Evolutionary conservation across 352 stramenopile species (phyloP), one percentile per base, ranked within the genome.

Genomic region (Bremia lactucae): DNA sequence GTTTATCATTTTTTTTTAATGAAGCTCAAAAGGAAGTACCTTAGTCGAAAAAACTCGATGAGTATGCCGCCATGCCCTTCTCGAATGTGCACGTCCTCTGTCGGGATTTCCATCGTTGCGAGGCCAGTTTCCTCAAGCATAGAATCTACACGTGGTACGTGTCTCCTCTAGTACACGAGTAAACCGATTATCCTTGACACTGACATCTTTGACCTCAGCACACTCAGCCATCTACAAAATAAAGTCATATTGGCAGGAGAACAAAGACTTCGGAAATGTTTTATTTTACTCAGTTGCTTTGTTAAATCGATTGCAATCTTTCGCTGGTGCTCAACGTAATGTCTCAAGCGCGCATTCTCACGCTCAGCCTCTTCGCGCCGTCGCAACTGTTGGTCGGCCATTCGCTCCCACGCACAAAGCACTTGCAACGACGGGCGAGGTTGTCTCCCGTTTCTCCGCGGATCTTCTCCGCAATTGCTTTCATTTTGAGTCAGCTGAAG

Each of bases 311-410:
- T 48, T 3, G 55, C 49, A 13, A 60, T 36, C 13, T 64, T 64
- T 13, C 44, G 35, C 10, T 60, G 60, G 2, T 55, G 53, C 33
- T 81, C 68, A 8, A 78, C 57, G 23, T 60, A 63, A 3, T 50
- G 38, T 42, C 56, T 63, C 22, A 81, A 41, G 15, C 58, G 52
- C 13, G 57, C 47, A 25, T 78, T 73, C 36, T 77, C 61, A 0
- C 52, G 46, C 46, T 77, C 59, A 1, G 60, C 42, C 11, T 59
- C 49, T 39, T 72, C 45, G 0, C 62, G 49, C 35, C 65, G 52
- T 20, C 46, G 33, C 11, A 50, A 42, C 28, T 81, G 68, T 23
- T 55, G 46, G 31, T 53, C 39, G 0, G 49, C 55, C 26, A 68
- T 45, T n/a, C 55, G 53, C 31, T 59, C 50, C 55, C 55, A 64